Evolutionary conservation across 208 protist species (phyloP).

Genomic region (Trypanosoma mega): DNA sequence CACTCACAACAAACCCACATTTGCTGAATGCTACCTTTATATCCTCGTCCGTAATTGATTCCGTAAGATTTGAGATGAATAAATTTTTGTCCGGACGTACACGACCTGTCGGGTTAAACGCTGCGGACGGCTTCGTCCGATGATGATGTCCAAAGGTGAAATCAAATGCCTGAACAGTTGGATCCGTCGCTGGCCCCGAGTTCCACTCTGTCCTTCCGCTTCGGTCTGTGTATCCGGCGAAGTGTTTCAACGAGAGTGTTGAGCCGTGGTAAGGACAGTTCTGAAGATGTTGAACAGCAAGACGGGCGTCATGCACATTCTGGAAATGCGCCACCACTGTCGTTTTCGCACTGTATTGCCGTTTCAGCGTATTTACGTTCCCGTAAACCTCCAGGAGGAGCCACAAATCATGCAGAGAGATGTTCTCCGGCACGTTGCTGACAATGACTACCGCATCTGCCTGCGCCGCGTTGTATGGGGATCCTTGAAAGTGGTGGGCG

Average conservation of each 20-base stretch:
- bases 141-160: constrained; percentile 82
- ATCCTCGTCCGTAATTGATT: constrained; percentile 63
- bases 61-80: constrained; percentile 77
- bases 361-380: constrained; percentile 84
- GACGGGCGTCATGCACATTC: constrained; percentile 57
- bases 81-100: constrained; percentile 70
- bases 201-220: constrained; percentile 67
- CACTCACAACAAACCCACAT: constrained; percentile 33
- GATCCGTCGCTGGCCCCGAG: constrained; percentile 68
- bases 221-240: constrained; percentile 73
- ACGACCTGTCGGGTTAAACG: constrained; percentile 70
- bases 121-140: constrained; percentile 58
- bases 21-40: constrained; percentile 53
- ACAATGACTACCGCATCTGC: constrained; percentile 66
- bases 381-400: constrained; percentile 88
- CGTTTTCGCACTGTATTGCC: constrained; percentile 70
- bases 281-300: constrained; percentile 73
- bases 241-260: constrained; percentile 62
- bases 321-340: constrained; percentile 83
- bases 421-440: constrained; percentile 54
- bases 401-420: constrained; percentile 80
- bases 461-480: constrained; percentile 2
- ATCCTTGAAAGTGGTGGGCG: constrained; percentile 4
- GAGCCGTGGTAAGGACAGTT: constrained; percentile 66
- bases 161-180: constrained; percentile 48